phyloP scores from a whole-genome alignment of 2,329 filamentous ascomycete genomes.

The Aureobasidium leucospermi region DNA sequence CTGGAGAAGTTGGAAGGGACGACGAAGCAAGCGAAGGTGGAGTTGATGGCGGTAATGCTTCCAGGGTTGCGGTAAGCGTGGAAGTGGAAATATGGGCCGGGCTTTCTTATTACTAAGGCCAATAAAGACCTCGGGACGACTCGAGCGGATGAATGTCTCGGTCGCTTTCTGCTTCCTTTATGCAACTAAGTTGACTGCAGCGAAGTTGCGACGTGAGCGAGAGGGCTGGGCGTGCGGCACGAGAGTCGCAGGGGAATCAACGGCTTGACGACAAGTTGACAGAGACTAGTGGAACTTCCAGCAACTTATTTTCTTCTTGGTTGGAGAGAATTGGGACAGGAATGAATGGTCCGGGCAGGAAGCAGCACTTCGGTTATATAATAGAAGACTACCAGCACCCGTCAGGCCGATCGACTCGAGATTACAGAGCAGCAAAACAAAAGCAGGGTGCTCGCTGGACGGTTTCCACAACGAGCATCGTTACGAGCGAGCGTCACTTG shows the following conservation, averaged over 20 bases:
- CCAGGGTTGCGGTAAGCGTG: conserved; percentile 29
- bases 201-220: not conserved
- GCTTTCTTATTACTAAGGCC: too few relatives aligned
- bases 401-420: conserved; percentile 9
- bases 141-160: too few relatives aligned
- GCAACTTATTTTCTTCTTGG: not conserved
- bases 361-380: not conserved
- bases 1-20: conserved; percentile 28
- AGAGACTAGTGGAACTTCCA: conserved; percentile 3
- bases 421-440: conserved; percentile 12
- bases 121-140: too few relatives aligned
- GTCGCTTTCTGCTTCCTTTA: too few relatives aligned
- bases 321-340: not conserved
- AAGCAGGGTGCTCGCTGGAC: not conserved
- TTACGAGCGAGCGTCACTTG: conserved; percentile 2
- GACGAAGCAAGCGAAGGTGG: conserved; percentile 41
- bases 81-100: not conserved
- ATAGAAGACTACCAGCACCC: not conserved
- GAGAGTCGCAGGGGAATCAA: not conserved
- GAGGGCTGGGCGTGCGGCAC: conserved; percentile 1
- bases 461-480: not conserved
- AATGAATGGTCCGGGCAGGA: not conserved
- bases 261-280: not conserved
- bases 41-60: conserved; percentile 38
- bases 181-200: too few relatives aligned